Conservation (phyloP, 2,329 filamentous ascomycete species). For the Pyricularia sp. region DNA sequence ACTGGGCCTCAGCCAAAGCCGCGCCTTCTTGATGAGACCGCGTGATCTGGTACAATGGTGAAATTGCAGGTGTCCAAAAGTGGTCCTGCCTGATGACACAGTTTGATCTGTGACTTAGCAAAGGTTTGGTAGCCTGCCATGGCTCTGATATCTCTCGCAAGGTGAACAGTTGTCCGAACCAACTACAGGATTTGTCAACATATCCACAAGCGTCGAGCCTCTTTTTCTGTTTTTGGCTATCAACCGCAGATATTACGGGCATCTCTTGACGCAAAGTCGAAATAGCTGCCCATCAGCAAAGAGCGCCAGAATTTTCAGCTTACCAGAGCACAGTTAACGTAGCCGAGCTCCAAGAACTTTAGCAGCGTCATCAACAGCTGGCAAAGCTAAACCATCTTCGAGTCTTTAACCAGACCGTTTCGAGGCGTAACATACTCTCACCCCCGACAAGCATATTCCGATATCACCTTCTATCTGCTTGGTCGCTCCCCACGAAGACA, state of each 20-base stretch:
- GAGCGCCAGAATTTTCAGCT: not conserved
- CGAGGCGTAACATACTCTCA: not conserved
- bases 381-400: not conserved
- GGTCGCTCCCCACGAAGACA: not conserved
- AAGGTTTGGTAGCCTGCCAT: not conserved
- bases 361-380: not conserved
- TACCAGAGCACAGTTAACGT: not conserved
- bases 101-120: not conserved
- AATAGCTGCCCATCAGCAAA: not conserved
- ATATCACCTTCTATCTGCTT: not conserved
- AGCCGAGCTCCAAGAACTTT: not conserved
- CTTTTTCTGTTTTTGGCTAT: slow-evolving; percentile 1
- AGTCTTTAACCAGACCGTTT: not conserved
- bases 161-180: not conserved
- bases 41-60: not conserved
- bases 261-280: slow-evolving; percentile 1
- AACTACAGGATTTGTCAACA: not conserved
- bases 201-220: slow-evolving; percentile 1
- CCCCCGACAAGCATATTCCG: not conserved
- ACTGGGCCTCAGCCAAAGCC: not conserved
- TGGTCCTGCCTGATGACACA: not conserved
- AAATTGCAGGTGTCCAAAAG: not conserved
- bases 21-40: not conserved
- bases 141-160: not conserved
- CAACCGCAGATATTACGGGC: not conserved